Percentiles rank a stretch among this genome's conserved stretches.
Conservation (phyloP, 2,329 filamentous ascomycete genomes). For the Microsporum audouinii region DNA sequence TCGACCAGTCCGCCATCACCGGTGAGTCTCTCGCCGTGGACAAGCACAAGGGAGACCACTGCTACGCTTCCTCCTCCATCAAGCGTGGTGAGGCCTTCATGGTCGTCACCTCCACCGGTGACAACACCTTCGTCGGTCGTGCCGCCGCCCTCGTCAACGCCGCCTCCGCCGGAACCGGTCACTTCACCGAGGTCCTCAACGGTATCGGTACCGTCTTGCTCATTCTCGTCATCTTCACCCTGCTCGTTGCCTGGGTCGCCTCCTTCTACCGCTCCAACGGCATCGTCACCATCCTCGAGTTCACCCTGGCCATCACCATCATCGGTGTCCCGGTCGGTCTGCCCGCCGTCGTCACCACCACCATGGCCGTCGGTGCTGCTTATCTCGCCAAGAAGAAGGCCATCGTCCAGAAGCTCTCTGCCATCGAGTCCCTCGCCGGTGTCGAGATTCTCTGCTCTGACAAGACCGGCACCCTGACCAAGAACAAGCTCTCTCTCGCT, state of each 20-base stretch:
- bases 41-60: slow-evolving; percentile 70
- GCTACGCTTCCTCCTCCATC: slow-evolving; percentile 76
- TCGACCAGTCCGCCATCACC: slow-evolving; percentile 85
- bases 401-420: slow-evolving; percentile 84
- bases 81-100: slow-evolving; percentile 83
- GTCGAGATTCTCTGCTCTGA: slow-evolving; percentile 90
- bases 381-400: slow-evolving; percentile 88
- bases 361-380: slow-evolving; percentile 85
- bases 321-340: slow-evolving; percentile 90
- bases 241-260: slow-evolving; percentile 73
- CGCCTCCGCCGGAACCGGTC: slow-evolving; percentile 61
- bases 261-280: slow-evolving; percentile 78
- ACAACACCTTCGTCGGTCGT: slow-evolving; percentile 82
- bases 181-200: slow-evolving; percentile 86
- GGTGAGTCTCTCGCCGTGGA: slow-evolving; percentile 86
- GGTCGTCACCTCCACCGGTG: slow-evolving; percentile 71
- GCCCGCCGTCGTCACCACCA: slow-evolving; percentile 83
- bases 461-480: slow-evolving; percentile 87
- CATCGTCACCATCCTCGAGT: slow-evolving; percentile 68
- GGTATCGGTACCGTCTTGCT: slow-evolving; percentile 72
- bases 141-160: slow-evolving; percentile 75
- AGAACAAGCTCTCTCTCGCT: slow-evolving; percentile 81
- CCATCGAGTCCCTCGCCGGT: slow-evolving; percentile 83
- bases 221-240: slow-evolving; percentile 66
- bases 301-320: slow-evolving; percentile 80